Base-by-base conservation (phyloP, 768 basidiomycete species). In the Suillus lakei region DNA sequence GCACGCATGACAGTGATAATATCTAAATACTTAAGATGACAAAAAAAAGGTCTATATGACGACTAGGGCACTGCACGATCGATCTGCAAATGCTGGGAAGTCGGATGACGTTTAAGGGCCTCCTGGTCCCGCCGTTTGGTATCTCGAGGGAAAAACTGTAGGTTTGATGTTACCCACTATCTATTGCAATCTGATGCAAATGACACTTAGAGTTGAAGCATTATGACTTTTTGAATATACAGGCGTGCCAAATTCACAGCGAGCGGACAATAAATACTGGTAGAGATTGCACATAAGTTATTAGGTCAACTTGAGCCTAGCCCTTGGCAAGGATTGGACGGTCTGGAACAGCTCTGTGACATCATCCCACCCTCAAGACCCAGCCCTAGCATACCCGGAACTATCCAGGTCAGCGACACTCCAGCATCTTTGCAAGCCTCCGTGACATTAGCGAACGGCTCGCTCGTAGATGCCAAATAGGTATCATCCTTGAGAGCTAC, bases 391-490 rank as follows among this genome's bases (percentile, higher is more conserved):
- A 39, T 26, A 26, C 56, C 23, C n/a, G 56, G 56, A 39, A 58
- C 56, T 23, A 58, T 18, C 23, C 56, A 39, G 56, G 56, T 58
- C 23, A 58, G 36, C 1, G 36, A 38, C 23, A 58, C 38, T 38
- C 56, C 56, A 26, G 36, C 56, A 38, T 58, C 23, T 38, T 38
- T 58, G 34, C 56, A 58, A 26, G 23, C 56, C 56, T 58, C 12
- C 4, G 4, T 26, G 9, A 38, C 23, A 18, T 16, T 38, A 39
- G 15, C 36, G 36, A 58, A 58, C 9, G 9, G 36, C 36, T 58
- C 23, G 23, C 23, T 38, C 36, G 36, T 26, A 38, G 36, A 26
- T 9, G 36, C 36, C 36, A 38, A 39, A 58, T 38, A 16, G 36
- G 34, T 7, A 26, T 39, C 23, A 26, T 18, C 9, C 16, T 36